Evolutionary conservation across 768 basidiomycete species (phyloP).

Genomic region (Lactarius vividus): DNA sequence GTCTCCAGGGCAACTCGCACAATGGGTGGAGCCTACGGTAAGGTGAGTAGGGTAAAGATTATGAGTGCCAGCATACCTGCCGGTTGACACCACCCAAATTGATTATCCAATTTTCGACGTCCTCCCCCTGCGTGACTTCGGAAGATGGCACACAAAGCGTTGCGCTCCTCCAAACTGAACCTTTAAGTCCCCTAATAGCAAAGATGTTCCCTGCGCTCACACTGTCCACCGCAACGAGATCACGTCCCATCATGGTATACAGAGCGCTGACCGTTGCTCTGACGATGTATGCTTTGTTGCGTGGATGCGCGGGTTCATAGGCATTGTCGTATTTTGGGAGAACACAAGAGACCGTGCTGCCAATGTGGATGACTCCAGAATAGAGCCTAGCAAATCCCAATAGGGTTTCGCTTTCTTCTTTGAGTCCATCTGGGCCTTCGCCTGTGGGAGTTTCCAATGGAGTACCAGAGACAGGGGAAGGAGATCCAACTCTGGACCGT

Average conservation of each 20-base stretch:
- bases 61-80: slow-evolving; percentile 43
- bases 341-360: slow-evolving; percentile 64
- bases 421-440: slow-evolving; percentile 27
- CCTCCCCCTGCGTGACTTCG: slow-evolving; percentile 39
- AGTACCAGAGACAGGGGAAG: slow-evolving; percentile 20
- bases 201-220: slow-evolving; percentile 95
- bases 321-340: slow-evolving; percentile 82
- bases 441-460: slow-evolving; percentile 28
- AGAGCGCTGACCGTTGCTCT: slow-evolving; percentile 66
- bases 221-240: slow-evolving; percentile 76
- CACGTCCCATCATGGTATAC: slow-evolving; percentile 98
- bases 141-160: slow-evolving; percentile 76
- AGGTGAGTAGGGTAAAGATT: slow-evolving; percentile 4
- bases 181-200: slow-evolving; percentile 85
- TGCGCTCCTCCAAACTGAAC: slow-evolving; percentile 86
- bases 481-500: slow-evolving; percentile 11
- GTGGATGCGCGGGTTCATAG: slow-evolving; percentile 60
- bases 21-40: slow-evolving; percentile 73
- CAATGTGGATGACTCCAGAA: slow-evolving; percentile 74
- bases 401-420: slow-evolving; percentile 56
- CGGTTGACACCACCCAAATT: slow-evolving; percentile 75
- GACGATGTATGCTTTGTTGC: slow-evolving; percentile 63
- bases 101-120: slow-evolving; percentile 55
- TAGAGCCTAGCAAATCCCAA: slow-evolving; percentile 95
- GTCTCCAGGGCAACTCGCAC: slow-evolving; percentile 95